Base-by-base conservation (phyloP, 129 eudicot species). In the Lonicera japonica region DNA sequence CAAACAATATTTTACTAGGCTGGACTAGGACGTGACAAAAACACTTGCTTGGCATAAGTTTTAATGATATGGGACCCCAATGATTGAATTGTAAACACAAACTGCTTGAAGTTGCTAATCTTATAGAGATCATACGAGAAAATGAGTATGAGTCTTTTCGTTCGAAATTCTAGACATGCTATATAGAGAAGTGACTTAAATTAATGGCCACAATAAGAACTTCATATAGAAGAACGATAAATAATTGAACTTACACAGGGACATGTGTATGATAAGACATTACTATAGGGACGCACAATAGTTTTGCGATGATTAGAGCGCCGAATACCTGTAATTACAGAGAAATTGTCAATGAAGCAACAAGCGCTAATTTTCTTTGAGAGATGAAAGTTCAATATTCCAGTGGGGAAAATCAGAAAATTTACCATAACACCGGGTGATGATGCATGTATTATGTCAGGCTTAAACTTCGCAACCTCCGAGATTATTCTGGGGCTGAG, bases 211-310 rank as follows among this genome's bases (percentile, higher is more conserved):
- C n/a, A n/a, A n/a, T n/a, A n/a, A n/a, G n/a, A n/a, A n/a, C n/a
- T n/a, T 43, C 14, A 8, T 43, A 43, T 43, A 22, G 15, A 17
- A 57, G 50, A 25, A 19, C 36, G 29, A 45, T 10, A 5, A 24
- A 10, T 25, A 18, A 58, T 6, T 13, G 43, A 66, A 82, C 99
- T 76, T 88, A 94, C 99, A 94, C 99, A 21, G 99, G 99, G n/a
- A 94, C 96, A 47, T 94, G 99, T 16, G 99, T 94, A 67, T 94
- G 99, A 71, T 94, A 94, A 2, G 99, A 94, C 99, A 94, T 85
- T 58, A 94, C 99, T 12, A 94, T 74, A 22, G 99, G 99, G 45
- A 94, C 99, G 68, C 77, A 73, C 71, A 94, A 64, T 60, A 94
- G 73, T 79, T 94, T 94, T 64, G 99, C 99, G 67, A 94, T 94